Evolutionary conservation across 208 protist genomes (phyloP), one percentile per base, ranked within the genome.

Genomic region (Blastocrithidia nonstop): DNA sequence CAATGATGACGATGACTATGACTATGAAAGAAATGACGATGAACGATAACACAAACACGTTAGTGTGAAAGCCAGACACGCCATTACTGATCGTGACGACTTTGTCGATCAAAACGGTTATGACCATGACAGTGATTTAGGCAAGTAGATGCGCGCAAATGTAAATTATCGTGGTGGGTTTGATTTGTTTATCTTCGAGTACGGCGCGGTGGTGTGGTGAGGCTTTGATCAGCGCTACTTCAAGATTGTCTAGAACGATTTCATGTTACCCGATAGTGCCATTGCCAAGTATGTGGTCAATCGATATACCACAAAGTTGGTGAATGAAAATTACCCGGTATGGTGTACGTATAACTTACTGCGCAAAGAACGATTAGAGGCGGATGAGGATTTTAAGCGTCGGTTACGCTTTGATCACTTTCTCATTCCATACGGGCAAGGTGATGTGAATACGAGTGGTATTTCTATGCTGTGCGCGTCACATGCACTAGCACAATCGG

Each of bases 201-300:
- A 82, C 40, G 77, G 77, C 8, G 71, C 72, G 0, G 65, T 87
- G 29, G 77, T 87, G 11, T 87, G 77, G 77, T 87, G 77, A 72
- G 77, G 77, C 19, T 79, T 76, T 45, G 66, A 79, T 39, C 65
- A 79, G 46, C 63, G 67, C 27, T 82, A 71, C 56, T 82, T 80
- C 39, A 87, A 80, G 54, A 72, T 82, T 41, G 69, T 87, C 9
- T 71, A 86, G 40, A 81, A 57, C 32, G 77, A 87, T 48, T 82
- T 82, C 54, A 78, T 82, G 66, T 57, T 79, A n/a, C 57, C 72
- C 13, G 61, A 76, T 38, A 80, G 70, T 55, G 49, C 57, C 13
- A 75, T 78, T 36, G 23, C 55, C 9, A 27, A 50, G 17, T 68
- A 54, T 55, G 76, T 85, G 70, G 64, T 60, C 13, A 79, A 80